Conservation (phyloP, 208 protist species). For the Trypanosoma theileri region DNA sequence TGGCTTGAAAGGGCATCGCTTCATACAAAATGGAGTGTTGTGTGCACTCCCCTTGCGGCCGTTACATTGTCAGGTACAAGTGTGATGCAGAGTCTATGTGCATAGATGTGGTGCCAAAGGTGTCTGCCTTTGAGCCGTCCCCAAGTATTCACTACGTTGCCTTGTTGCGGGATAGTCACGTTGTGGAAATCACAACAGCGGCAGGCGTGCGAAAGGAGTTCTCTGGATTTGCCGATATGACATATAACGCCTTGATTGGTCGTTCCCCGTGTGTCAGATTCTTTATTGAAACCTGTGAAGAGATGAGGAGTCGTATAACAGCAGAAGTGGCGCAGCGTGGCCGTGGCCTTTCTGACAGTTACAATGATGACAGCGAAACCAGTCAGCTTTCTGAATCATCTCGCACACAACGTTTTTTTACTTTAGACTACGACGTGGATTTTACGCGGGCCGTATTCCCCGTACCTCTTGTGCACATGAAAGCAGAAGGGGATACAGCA, state of each 20-base stretch:
- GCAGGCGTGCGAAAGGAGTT: slow-evolving; percentile 80
- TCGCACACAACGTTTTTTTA: slow-evolving; percentile 62
- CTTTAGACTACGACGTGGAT: slow-evolving; percentile 85
- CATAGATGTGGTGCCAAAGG: slow-evolving; percentile 41
- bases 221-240: slow-evolving; percentile 65
- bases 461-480: slow-evolving; percentile 46
- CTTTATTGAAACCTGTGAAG: slow-evolving; percentile 73
- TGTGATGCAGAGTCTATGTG: slow-evolving; percentile 26
- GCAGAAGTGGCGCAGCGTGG: slow-evolving; percentile 36
- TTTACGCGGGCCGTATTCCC: slow-evolving; percentile 86
- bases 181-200: slow-evolving; percentile 59
- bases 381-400: slow-evolving; percentile 30
- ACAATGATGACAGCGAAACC: slow-evolving; percentile 1
- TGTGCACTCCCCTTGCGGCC: slow-evolving; percentile 72
- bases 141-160: slow-evolving; percentile 24
- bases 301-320: slow-evolving; percentile 75
- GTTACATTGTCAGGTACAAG: slow-evolving; percentile 61
- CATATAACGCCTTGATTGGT: slow-evolving; percentile 76
- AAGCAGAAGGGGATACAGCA: not conserved
- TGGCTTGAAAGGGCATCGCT: not conserved
- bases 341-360: not conserved
- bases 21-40: slow-evolving; percentile 48
- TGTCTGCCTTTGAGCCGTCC: slow-evolving; percentile 15
- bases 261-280: slow-evolving; percentile 58
- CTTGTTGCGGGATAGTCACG: slow-evolving; percentile 31